These are phyloP conservation scores for Penicillium robsamsonii DNA, from an alignment of 495 filamentous ascomycete genomes.

Conservation along the genomic window DNA sequence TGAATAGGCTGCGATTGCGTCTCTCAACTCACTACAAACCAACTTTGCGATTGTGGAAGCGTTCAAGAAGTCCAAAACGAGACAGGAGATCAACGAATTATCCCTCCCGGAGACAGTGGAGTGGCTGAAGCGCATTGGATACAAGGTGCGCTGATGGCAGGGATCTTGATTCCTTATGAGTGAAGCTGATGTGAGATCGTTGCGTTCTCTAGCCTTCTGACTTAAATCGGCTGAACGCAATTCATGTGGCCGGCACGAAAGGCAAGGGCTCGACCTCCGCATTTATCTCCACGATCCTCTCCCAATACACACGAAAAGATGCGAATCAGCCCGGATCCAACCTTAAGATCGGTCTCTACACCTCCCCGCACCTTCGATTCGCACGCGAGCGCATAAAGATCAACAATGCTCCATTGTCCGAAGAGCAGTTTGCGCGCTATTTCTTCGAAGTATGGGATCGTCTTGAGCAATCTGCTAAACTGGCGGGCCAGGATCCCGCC, in stretches of 20 bases:
- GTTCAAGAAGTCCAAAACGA: slow-evolving; percentile 59
- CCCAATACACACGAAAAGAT: slow-evolving; percentile 52
- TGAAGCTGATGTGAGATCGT: slow-evolving; percentile 13
- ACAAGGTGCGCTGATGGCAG: slow-evolving; percentile 55
- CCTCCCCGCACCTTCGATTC: slow-evolving; percentile 82
- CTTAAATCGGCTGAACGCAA: slow-evolving; percentile 67
- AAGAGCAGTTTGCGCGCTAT: slow-evolving; percentile 73
- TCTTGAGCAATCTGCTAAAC: slow-evolving; percentile 53
- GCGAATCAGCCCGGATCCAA: slow-evolving; percentile 29
- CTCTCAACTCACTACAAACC: slow-evolving; percentile 87
- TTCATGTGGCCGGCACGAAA: slow-evolving; percentile 91
- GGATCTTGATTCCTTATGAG: neutral
- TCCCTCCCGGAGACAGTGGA: slow-evolving; percentile 74
- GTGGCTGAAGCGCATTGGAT: slow-evolving; percentile 75
- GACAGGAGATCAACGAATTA: slow-evolving; percentile 61
- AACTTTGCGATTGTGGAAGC: slow-evolving; percentile 77
- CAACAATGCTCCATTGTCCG: slow-evolving; percentile 69
- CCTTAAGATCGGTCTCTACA: slow-evolving; percentile 76
- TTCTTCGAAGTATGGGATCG: slow-evolving; percentile 91
- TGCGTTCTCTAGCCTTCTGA: slow-evolving; percentile 58
- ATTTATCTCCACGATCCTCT: slow-evolving; percentile 56
- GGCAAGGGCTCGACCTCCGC: slow-evolving; percentile 70
- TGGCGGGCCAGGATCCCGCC: slow-evolving; percentile 46
- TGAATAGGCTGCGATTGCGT: slow-evolving; percentile 67
- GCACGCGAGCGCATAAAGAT: slow-evolving; percentile 89